phyloP scores from a whole-genome alignment of 2,329 filamentous ascomycete genomes.

The Cordyceps cateniannulata region DNA sequence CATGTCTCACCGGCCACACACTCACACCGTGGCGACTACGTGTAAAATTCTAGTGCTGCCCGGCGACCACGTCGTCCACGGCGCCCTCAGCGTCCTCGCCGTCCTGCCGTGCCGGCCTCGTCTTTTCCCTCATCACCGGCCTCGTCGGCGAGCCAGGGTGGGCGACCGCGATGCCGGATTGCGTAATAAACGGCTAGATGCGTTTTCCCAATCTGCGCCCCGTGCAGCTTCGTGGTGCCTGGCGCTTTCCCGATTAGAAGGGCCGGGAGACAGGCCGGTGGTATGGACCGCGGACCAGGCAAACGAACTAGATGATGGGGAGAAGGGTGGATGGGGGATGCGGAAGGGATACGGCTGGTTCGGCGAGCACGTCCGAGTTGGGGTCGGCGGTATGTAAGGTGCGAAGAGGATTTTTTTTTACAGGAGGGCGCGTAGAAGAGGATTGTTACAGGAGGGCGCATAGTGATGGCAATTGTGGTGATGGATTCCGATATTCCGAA shows the following conservation, averaged over 20 bases:
- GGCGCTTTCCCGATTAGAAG: no score
- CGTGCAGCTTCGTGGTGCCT: conserved; percentile 39
- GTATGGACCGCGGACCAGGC: conserved; percentile 47
- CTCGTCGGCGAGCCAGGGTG: conserved; percentile 43
- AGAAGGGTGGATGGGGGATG: conserved; percentile 37
- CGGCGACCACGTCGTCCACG: conserved; percentile 39
- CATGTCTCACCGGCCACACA: not conserved
- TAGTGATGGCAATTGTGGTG: not conserved
- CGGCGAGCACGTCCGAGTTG: conserved; percentile 55
- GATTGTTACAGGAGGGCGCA: not conserved
- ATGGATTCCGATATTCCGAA: not conserved
- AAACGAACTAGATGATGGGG: conserved; percentile 48
- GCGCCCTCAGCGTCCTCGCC: conserved; percentile 40
- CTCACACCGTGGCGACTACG: not conserved
- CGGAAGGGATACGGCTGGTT: conserved; percentile 62
- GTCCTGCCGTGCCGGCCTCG: conserved; percentile 25
- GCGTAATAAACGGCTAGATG: conserved; percentile 32
- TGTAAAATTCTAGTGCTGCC: conserved; percentile 36
- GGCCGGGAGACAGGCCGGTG: conserved; percentile 23
- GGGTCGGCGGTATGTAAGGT: conserved; percentile 48
- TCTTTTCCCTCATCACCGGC: conserved; percentile 27
- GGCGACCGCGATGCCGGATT: conserved; percentile 34
- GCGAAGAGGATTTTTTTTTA: no score
- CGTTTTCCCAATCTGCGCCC: conserved; percentile 45
- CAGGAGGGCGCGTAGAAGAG: no score